Conservation (phyloP, 1,139 yeast genomes). For the Insectozyma bohioensis region DNA sequence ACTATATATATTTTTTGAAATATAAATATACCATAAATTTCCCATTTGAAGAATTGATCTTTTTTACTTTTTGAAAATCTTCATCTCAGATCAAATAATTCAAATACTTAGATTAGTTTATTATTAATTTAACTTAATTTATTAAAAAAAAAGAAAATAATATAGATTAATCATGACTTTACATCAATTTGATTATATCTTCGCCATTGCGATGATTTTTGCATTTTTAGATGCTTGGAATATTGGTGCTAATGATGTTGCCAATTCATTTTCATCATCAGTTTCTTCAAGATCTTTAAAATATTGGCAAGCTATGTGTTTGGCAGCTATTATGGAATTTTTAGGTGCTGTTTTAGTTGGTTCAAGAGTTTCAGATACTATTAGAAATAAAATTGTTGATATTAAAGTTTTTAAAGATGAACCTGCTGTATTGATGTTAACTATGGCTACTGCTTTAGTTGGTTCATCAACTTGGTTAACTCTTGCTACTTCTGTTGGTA, state of each 20-base stretch:
- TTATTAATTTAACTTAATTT: too few species aligned
- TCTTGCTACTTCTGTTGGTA: conserved; percentile 63
- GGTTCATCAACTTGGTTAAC: conserved; percentile 78
- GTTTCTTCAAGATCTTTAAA: conserved; percentile 68
- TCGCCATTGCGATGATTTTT: conserved; percentile 66
- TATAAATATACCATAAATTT: too few species aligned
- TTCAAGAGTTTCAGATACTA: conserved; percentile 67
- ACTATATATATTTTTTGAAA: too few species aligned
- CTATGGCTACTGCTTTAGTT: conserved; percentile 73
- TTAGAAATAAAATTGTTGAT: conserved; percentile 61
- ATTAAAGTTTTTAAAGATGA: conserved; percentile 46
- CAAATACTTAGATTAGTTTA: too few species aligned
- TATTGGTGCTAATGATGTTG: conserved; percentile 83
- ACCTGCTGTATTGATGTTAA: conserved; percentile 71
- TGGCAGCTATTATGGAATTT: conserved; percentile 69
- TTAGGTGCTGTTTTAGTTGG: conserved; percentile 77
- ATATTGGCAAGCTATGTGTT: conserved; percentile 73
- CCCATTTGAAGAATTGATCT: too few species aligned
- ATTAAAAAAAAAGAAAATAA: too few species aligned
- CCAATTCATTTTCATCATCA: conserved; percentile 76
- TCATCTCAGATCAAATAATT: too few species aligned
- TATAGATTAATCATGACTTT: conserved; percentile 34
- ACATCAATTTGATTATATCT: conserved; percentile 63
- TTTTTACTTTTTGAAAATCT: too few species aligned
- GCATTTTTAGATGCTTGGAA: conserved; percentile 82